Evolutionary conservation across 148 eudicot genomes (phyloP).

Genomic region (Polygonum maritimum): DNA sequence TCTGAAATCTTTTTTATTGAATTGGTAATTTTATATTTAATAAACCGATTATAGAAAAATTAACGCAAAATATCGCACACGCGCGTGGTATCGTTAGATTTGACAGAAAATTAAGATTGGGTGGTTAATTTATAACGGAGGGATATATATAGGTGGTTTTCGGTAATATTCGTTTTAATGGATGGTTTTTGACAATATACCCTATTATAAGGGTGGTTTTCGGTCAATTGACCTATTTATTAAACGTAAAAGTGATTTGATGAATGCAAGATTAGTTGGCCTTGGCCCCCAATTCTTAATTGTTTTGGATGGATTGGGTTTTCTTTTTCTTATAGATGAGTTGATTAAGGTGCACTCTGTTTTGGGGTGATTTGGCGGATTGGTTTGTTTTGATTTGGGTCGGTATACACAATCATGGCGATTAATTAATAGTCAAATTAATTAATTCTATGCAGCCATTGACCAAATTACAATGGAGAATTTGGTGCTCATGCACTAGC

Average conservation of each 20-base stretch:
- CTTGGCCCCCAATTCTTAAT: not conserved
- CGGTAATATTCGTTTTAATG: too few relatives aligned
- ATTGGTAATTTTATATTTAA: too few relatives aligned
- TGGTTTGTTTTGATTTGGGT: not conserved
- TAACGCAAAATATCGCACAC: too few relatives aligned
- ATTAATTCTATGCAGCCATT: not conserved
- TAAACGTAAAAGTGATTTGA: not conserved
- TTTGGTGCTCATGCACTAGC: not conserved
- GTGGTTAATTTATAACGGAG: too few relatives aligned
- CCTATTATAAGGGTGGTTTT: too few relatives aligned
- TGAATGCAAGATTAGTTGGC: conserved; percentile 5
- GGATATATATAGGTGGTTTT: too few relatives aligned
- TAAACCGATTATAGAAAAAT: too few relatives aligned
- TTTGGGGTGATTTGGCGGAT: not conserved
- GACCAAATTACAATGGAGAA: not conserved
- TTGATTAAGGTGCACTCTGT: not conserved
- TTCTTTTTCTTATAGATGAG: not conserved
- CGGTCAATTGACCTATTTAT: not conserved
- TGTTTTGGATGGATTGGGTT: not conserved
- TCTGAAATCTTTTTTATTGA: too few relatives aligned
- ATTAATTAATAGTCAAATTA: not conserved
- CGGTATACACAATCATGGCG: not conserved
- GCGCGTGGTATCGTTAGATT: too few relatives aligned
- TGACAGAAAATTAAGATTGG: too few relatives aligned
- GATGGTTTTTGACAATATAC: too few relatives aligned